Conservation (phyloP, 805 yeast genomes). For the Myxozyma geophila region DNA sequence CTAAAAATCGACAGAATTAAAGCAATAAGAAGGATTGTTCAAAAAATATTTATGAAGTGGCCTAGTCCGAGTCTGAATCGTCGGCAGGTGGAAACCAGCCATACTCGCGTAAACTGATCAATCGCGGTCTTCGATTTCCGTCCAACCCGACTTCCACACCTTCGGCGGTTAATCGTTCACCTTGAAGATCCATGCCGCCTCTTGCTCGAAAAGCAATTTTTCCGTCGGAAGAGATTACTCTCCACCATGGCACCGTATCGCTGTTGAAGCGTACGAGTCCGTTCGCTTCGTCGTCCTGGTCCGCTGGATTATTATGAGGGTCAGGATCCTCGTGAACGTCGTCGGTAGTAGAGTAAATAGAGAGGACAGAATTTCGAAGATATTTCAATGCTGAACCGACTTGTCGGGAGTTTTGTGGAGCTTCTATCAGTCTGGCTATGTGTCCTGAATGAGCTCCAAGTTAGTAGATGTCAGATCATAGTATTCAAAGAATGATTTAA, state of each 20-base stretch:
- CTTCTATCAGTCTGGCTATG: conserved; percentile 64
- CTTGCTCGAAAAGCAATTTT: conserved; percentile 56
- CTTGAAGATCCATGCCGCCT: conserved; percentile 54
- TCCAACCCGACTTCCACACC: conserved; percentile 45
- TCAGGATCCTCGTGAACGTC: conserved; percentile 35
- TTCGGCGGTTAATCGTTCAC: conserved; percentile 53
- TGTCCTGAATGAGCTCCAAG: conserved; percentile 51
- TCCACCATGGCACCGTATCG: conserved; percentile 75
- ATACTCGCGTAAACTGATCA: conserved; percentile 46
- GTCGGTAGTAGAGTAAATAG: neutral
- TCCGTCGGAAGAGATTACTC: conserved; percentile 70
- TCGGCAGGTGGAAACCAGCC: conserved; percentile 70
- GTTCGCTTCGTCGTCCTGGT: conserved; percentile 22
- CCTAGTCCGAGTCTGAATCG: conserved; percentile 18
- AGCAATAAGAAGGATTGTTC: no score
- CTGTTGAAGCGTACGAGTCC: conserved; percentile 38
- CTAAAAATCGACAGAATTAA: no score
- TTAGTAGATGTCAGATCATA: neutral
- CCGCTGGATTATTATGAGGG: conserved; percentile 25
- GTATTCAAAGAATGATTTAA: neutral
- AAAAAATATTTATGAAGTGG: no score
- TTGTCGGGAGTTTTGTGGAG: conserved; percentile 71
- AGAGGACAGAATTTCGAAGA: conserved; percentile 40
- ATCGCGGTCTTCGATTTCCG: conserved; percentile 47
- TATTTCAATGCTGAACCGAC: conserved; percentile 74